A percentile compares a stretch with the other conserved stretches of the same genome.
These are phyloP conservation scores for Diplodia mutila DNA, from an alignment of 2,329 filamentous ascomycete species.

Conservation along the genomic window DNA sequence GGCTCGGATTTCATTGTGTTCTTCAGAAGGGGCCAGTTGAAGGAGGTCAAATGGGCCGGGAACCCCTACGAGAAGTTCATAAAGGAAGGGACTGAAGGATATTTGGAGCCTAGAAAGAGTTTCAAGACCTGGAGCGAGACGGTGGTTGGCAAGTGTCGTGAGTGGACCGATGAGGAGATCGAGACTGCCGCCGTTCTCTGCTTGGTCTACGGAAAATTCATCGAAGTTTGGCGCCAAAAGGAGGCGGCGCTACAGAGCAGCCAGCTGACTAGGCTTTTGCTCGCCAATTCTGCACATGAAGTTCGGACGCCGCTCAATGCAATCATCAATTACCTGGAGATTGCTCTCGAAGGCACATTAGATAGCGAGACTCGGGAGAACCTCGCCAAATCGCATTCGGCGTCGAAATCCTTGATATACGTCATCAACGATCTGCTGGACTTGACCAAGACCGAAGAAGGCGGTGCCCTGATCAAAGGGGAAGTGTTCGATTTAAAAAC, in stretches of 20 bases:
- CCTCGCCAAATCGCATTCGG: constrained; percentile 80
- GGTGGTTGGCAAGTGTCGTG: constrained; percentile 77
- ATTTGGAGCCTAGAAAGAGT: constrained; percentile 76
- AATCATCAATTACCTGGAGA: constrained; percentile 93
- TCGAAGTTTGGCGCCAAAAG: constrained; percentile 91
- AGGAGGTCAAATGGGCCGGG: constrained; percentile 81
- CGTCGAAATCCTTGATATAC: constrained; percentile 89
- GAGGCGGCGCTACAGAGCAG: constrained; percentile 82
- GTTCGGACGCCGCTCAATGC: constrained; percentile 89
- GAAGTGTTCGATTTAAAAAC: constrained; percentile 74
- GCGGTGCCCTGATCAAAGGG: constrained; percentile 75
- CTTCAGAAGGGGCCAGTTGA: constrained; percentile 76
- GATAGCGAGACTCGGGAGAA: constrained; percentile 86
- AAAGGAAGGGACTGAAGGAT: constrained; percentile 71
- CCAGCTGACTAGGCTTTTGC: constrained; percentile 74
- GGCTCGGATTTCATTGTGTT: constrained; percentile 89
- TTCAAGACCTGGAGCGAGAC: constrained; percentile 83
- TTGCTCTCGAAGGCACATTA: constrained; percentile 78
- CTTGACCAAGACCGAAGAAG: constrained; percentile 84
- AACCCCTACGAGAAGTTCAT: constrained; percentile 83
- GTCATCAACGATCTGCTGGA: constrained; percentile 92
- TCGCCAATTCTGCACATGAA: constrained; percentile 90
- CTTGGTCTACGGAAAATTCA: constrained; percentile 86
- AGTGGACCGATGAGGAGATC: constrained; percentile 87
- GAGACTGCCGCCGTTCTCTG: constrained; percentile 88